Conservation (phyloP, 495 filamentous ascomycete genomes). For the Aspergillus egyptiacus region DNA sequence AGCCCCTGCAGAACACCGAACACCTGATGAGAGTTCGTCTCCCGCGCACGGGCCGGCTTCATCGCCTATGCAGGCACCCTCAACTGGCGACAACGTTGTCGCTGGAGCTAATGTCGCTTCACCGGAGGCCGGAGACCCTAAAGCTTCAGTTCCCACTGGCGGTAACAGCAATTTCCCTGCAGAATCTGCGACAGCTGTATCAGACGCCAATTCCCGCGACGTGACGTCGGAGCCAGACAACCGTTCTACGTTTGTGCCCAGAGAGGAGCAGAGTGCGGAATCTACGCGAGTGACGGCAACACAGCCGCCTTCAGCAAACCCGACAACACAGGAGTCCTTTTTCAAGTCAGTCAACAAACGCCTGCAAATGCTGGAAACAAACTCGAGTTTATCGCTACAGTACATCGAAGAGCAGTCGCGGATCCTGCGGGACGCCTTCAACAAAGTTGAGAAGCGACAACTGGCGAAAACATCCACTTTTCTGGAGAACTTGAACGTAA, state of each 20-base stretch:
- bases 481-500: slow-evolving; percentile 75
- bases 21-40: slow-evolving; percentile 6
- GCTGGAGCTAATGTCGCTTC: not conserved
- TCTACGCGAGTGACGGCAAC: slow-evolving; percentile 46
- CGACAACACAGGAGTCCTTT: slow-evolving; percentile 92
- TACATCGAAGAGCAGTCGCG: slow-evolving; percentile 96
- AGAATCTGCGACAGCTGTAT: slow-evolving; percentile 15
- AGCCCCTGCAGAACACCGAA: slow-evolving; percentile 2
- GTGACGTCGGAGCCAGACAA: slow-evolving; percentile 21
- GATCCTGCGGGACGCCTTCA: slow-evolving; percentile 85
- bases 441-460: slow-evolving; percentile 84
- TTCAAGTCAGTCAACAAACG: slow-evolving; percentile 96
- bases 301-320: slow-evolving; percentile 56
- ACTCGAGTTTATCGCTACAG: slow-evolving; percentile 85
- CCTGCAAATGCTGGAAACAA: slow-evolving; percentile 81
- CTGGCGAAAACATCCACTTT: slow-evolving; percentile 75
- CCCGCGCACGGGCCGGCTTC: slow-evolving; percentile 9
- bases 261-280: slow-evolving; percentile 32
- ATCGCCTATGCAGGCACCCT: slow-evolving; percentile 4
- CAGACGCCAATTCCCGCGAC: slow-evolving; percentile 23
- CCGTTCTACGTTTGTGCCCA: slow-evolving; percentile 16
- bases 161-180: slow-evolving; percentile 9
- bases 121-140: slow-evolving; percentile 17
- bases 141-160: slow-evolving; percentile 16
- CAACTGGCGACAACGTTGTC: not conserved